Conservation (phyloP, 345 rosid species). For the Carallia pectinifolia region DNA sequence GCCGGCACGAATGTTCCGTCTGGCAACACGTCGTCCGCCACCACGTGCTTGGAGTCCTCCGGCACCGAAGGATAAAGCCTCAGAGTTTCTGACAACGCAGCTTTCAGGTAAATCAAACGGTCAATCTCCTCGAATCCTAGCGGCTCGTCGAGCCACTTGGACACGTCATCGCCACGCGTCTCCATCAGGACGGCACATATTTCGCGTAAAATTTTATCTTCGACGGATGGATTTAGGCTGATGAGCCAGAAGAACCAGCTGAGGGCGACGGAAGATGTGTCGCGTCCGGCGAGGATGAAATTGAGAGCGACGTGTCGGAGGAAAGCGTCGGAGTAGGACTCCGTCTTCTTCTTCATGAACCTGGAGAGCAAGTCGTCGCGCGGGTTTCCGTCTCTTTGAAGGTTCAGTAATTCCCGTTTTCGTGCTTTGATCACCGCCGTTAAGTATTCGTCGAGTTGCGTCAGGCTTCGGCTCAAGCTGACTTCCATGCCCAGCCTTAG, state of each 20-base stretch:
- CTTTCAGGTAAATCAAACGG: conserved; percentile 70
- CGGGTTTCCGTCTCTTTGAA: conserved; percentile 40
- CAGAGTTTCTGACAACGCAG: conserved; percentile 82
- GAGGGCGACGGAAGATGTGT: conserved; percentile 90
- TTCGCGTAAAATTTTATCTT: conserved; percentile 71
- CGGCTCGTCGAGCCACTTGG: conserved; percentile 66
- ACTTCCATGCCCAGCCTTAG: conserved; percentile 84
- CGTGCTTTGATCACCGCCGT: conserved; percentile 65
- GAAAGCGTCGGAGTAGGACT: conserved; percentile 60
- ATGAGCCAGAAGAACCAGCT: conserved; percentile 93
- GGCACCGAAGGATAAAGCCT: conserved; percentile 94
- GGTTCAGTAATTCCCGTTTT: conserved; percentile 60
- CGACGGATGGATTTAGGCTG: conserved; percentile 57
- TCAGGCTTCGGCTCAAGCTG: conserved; percentile 69
- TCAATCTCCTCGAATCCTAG: conserved; percentile 72
- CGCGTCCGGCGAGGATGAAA: conserved; percentile 95
- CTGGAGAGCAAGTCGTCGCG: conserved; percentile 84
- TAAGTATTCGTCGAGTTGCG: conserved; percentile 60
- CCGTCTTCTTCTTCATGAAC: conserved; percentile 71
- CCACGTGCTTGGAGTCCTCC: conserved; percentile 78
- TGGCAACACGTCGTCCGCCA: conserved; percentile 75
- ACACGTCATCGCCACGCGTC: conserved; percentile 67
- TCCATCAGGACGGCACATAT: conserved; percentile 51
- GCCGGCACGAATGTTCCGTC: conserved; percentile 92
- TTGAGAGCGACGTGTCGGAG: conserved; percentile 94